Conservation (phyloP, 2,329 filamentous ascomycete species). For the Hortaea werneckii region DNA sequence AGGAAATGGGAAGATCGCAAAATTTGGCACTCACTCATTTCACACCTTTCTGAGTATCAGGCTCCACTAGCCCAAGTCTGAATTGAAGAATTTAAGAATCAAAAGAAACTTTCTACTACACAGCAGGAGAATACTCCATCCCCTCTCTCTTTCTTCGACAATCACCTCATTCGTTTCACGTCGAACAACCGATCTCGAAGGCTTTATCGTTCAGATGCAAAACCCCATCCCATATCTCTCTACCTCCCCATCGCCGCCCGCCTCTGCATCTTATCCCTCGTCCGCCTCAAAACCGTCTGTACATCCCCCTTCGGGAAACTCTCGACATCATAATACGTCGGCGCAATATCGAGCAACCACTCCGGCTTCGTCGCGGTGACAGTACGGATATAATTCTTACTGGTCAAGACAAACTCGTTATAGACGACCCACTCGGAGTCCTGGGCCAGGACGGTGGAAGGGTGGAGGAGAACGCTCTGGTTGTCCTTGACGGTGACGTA, state of each 20-base stretch:
- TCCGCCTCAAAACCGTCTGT: slow-evolving; percentile 52
- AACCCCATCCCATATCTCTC: too few species aligned
- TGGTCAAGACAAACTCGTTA: slow-evolving; percentile 96
- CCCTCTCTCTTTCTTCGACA: too few species aligned
- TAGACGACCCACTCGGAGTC: slow-evolving; percentile 97
- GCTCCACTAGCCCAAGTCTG: too few species aligned
- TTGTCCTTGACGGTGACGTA: slow-evolving; percentile 97
- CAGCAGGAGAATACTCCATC: too few species aligned
- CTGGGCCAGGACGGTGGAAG: slow-evolving; percentile 76
- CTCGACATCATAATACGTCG: slow-evolving; percentile 79
- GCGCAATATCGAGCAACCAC: slow-evolving; percentile 92
- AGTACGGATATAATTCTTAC: slow-evolving; percentile 94
- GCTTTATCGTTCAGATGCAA: too few species aligned
- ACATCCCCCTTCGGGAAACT: slow-evolving; percentile 79
- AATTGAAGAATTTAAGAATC: too few species aligned
- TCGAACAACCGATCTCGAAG: too few species aligned
- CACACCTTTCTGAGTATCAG: too few species aligned
- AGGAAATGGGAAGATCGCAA: too few species aligned
- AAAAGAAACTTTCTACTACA: too few species aligned
- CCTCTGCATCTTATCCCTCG: slow-evolving; percentile 45
- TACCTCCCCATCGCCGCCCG: background rate
- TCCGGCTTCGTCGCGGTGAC: slow-evolving; percentile 87
- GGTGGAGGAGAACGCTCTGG: slow-evolving; percentile 85
- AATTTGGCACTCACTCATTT: too few species aligned
- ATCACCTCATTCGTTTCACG: too few species aligned